Evolutionary conservation across 2,329 filamentous ascomycete genomes (phyloP).

Genomic region (Metarhizium anisopliae): DNA sequence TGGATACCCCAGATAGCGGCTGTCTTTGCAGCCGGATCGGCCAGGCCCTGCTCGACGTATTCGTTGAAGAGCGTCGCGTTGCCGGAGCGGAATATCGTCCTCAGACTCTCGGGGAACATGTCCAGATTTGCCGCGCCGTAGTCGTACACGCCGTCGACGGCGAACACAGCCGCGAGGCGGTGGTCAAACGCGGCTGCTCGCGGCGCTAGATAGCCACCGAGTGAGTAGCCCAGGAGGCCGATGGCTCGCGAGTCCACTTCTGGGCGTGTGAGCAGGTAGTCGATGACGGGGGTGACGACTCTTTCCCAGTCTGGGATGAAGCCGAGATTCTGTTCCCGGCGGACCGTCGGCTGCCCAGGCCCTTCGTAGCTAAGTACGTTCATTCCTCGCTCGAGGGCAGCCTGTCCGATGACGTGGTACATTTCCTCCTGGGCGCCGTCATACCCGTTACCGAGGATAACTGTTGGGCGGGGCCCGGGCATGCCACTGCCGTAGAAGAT

Average conservation of each 20-base stretch:
- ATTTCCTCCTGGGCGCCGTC: constrained; percentile 35
- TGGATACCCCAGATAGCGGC: constrained; percentile 11
- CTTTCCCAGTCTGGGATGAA: constrained; percentile 35
- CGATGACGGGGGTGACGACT: constrained; percentile 30
- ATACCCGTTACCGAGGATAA: constrained; percentile 33
- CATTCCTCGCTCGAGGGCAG: constrained; percentile 28
- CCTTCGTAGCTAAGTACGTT: constrained; percentile 36
- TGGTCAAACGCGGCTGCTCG: constrained; percentile 34
- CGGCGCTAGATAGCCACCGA: constrained; percentile 29
- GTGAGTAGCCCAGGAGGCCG: constrained; percentile 28
- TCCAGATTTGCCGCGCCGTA: constrained; percentile 10
- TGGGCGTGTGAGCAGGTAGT: constrained; percentile 19
- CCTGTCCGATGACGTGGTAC: constrained; percentile 25
- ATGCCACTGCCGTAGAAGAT: constrained; percentile 22
- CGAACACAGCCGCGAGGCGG: constrained; percentile 28
- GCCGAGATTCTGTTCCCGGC: constrained; percentile 29
- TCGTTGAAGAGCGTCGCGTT: constrained; percentile 11
- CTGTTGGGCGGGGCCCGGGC: constrained; percentile 21
- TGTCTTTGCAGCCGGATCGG: neutral
- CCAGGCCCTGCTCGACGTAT: constrained; percentile 1
- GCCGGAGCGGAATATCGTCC: constrained; percentile 8
- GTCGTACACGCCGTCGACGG: constrained; percentile 28
- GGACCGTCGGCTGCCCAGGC: constrained; percentile 31
- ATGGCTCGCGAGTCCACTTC: constrained; percentile 23
- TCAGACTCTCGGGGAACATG: constrained; percentile 4